Base-by-base conservation (phyloP, 768 basidiomycete species). In the Tylopilus intermedius region DNA sequence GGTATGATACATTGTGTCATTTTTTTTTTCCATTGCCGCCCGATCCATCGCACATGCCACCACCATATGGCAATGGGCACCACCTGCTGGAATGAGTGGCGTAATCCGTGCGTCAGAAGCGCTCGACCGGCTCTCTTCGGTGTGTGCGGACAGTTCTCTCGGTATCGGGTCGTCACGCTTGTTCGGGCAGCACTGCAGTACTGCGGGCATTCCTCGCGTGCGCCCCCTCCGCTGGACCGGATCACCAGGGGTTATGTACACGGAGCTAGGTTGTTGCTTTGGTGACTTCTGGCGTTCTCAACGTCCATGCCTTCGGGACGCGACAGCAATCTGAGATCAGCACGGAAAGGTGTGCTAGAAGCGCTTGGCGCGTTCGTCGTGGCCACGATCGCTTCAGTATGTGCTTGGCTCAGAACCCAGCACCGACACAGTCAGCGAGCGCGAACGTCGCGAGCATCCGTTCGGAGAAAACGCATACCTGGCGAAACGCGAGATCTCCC, bases 321-420 rank as follows among this genome's bases (percentile, higher is more conserved):
- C 18, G 8, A 51, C 40, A 50, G 30, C 45, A 56, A 63, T 63
- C 60, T 63, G 26, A 57, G 63, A 60, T 65, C 50, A 55, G 41
- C 49, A 46, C 41, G 26, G 27, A 45, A 40, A 44, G 56, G 30
- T 18, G 45, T 41, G 24, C 5, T 22, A n/a, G 45, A 45, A 24
- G 9, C 18, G 11, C 39, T 41, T 51, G 52, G 24, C 22, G 40
- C 21, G 30, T 29, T 52, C 50, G 13, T 26, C 21, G 38, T 3
- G 33, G 27, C 49, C 33, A 41, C 26, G 30, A 18, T 43, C 26
- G 18, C 24, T 38, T 30, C 24, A 43, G 44, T 6, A 42, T 42
- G 11, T 15, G 5, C 32, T 37, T 46, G 45, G 33, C 32, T 18
- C 18, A 24, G 24, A 24, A 24, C 44, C n/a, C 30, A 30, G 9